Base-by-base conservation (phyloP, 139 green algal genomes). In the Haematococcus sp. region DNA sequence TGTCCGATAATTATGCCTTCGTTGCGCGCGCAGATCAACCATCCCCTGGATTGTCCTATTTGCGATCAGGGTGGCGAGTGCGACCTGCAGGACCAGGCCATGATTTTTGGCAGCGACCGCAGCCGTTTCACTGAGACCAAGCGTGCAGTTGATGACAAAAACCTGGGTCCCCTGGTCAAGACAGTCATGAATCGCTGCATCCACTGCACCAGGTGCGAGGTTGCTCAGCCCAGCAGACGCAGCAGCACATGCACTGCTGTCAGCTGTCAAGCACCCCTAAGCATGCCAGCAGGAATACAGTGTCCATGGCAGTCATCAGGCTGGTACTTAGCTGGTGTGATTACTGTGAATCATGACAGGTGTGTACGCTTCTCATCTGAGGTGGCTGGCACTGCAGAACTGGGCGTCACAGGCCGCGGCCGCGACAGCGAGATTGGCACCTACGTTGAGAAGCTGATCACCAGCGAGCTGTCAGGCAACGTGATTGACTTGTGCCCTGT, bases 51-150 rank as follows among this genome's bases (percentile, higher is more conserved):
- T 73, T 99, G 96, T 86, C 96, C 96, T 64, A 99, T 99, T 76
- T 99, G 96, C 83, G 96, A 99, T 79, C 96, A 99, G 82, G 96
- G 96, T 56, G 96, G 96, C 32, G 96, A 99, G 89, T 99, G 96
- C 75, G 96, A 99, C 86, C 82, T 99, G 76, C 96, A 99, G 80
- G 93, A 97, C 64, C 93, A 98, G 87, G 83, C 95, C 23, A 97
- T 98, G 91, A 79, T 93, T 22, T 99, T 94, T 80, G 96, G 96
- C 34, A 91, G 76, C 63, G 96, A 99, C 82, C 79, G 94, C 23
- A 82, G 84, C 19, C 87, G 96, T 7, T 99, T 99, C 83, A 87
- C 83, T 1, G 96, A 98, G 86, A 86, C 84, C 44, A 98, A 97
- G 84, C 88, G 96, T 23, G 77, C 85, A 3, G 94, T 98, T 31